These are phyloP conservation scores for Smallanthus sonchifolius DNA, from an alignment of 129 eudicot genomes.

Conservation along the genomic window DNA sequence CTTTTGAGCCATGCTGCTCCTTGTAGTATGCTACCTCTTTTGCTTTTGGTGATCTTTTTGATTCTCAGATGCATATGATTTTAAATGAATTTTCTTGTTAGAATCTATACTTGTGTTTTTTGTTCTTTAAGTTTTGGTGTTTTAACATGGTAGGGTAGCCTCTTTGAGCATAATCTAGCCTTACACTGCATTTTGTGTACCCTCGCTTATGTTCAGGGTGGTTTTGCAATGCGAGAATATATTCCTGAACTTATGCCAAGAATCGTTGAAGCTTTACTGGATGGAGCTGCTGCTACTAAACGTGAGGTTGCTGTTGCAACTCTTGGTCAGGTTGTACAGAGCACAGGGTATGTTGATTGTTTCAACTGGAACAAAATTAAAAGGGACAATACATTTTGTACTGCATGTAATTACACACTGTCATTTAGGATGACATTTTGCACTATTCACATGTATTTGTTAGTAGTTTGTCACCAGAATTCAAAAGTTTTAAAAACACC, in stretches of 20 bases:
- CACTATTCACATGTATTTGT: neutral
- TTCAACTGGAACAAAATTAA: neutral
- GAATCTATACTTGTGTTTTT: slow-evolving; percentile 1
- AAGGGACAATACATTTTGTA: neutral
- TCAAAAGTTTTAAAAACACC: slow-evolving; percentile 1
- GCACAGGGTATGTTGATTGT: slow-evolving; percentile 79
- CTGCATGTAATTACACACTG: neutral
- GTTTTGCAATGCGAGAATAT: slow-evolving; percentile 93
- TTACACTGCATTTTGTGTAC: slow-evolving; percentile 7
- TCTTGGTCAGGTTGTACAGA: slow-evolving; percentile 98
- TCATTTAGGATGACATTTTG: slow-evolving; percentile 10
- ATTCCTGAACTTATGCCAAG: slow-evolving; percentile 88
- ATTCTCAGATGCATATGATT: neutral
- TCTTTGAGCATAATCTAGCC: neutral
- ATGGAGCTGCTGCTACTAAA: slow-evolving; percentile 89
- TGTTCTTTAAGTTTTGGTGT: neutral
- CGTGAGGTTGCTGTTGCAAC: slow-evolving; percentile 98
- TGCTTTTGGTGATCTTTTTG: neutral
- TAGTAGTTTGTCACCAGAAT: neutral
- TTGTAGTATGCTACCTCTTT: slow-evolving; percentile 16
- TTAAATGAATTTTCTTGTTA: neutral
- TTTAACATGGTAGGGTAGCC: neutral
- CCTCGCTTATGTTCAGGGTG: slow-evolving; percentile 59
- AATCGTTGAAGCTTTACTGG: slow-evolving; percentile 92
- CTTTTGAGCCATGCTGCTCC: slow-evolving; percentile 11